Percentiles rank a stretch among this genome's conserved stretches.
Conservation (phyloP, 139 green algal genomes). For the Spirogloea muscicola region DNA sequence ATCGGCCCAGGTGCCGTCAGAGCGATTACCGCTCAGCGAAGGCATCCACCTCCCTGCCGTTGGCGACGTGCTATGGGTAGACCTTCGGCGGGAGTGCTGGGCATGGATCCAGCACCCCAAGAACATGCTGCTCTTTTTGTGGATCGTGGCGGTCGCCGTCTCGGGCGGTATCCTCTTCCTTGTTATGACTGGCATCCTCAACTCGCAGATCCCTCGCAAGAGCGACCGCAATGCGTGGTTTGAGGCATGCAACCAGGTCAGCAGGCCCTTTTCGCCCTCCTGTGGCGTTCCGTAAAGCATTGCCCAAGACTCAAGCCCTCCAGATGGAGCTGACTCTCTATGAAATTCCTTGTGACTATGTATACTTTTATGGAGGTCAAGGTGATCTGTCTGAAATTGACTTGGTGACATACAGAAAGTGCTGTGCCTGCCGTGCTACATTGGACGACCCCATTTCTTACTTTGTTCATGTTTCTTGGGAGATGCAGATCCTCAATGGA, state of each 20-base stretch:
- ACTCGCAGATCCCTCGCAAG: conserved; percentile 6
- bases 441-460: too few species aligned
- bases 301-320: too few species aligned
- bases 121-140: conserved; percentile 8
- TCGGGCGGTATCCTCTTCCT: conserved; percentile 19
- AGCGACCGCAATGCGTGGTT: conserved; percentile 21
- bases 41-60: neutral
- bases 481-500: conserved; percentile 33
- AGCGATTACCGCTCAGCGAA: neutral
- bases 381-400: too few species aligned
- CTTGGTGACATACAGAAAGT: too few species aligned
- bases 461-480: too few species aligned
- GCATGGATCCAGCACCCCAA: conserved; percentile 4
- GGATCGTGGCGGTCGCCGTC: conserved; percentile 1
- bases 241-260: conserved; percentile 28
- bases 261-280: conserved; percentile 28
- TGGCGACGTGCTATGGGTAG: conserved; percentile 4
- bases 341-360: too few species aligned
- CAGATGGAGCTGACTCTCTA: too few species aligned
- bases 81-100: neutral
- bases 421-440: too few species aligned
- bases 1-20: neutral
- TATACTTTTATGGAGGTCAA: too few species aligned
- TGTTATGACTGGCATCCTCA: conserved; percentile 33
- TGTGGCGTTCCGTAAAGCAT: too few species aligned